phyloP scores from a whole-genome alignment of 1,284 basidiomycete species.

The Athelia sp. region DNA sequence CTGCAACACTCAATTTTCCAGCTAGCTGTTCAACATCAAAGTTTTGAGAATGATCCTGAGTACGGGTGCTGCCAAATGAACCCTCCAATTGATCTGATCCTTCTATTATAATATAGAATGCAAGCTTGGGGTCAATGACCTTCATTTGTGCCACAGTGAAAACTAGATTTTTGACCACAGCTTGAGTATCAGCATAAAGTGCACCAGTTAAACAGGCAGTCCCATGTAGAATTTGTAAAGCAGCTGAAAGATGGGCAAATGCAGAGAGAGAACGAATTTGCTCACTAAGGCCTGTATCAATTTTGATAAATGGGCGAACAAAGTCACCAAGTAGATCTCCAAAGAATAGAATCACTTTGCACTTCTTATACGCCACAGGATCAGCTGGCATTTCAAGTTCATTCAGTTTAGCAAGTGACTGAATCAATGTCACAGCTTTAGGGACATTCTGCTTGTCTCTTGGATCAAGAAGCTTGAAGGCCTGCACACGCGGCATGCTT shows the following conservation, averaged over 20 bases:
- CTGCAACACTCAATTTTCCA: conserved; percentile 20
- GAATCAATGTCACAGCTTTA: conserved; percentile 20
- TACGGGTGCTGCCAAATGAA: conserved; percentile 22
- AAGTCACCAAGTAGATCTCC: conserved; percentile 16
- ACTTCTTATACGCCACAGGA: neutral
- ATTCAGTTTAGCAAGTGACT: conserved; percentile 10
- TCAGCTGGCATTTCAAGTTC: neutral
- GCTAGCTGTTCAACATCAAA: conserved; percentile 24
- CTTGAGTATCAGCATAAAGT: conserved; percentile 22
- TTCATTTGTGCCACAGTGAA: conserved; percentile 17
- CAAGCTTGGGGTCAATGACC: conserved; percentile 8
- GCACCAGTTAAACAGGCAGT: conserved; percentile 16
- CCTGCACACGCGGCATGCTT: conserved; percentile 8
- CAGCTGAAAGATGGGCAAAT: conserved; percentile 19
- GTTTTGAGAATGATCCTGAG: conserved; percentile 26
- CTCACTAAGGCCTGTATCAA: conserved; percentile 15
- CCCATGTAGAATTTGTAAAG: conserved; percentile 16
- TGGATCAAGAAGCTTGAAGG: conserved; percentile 17
- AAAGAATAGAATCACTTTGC: conserved; percentile 10
- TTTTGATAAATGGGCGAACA: conserved; percentile 20
- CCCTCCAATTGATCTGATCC: conserved; percentile 26
- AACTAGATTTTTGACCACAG: conserved; percentile 22
- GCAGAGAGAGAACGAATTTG: conserved; percentile 21
- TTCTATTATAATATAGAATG: conserved; percentile 20
- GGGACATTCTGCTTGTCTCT: conserved; percentile 29